These are phyloP conservation scores for Deuterostichococcus epilithicus DNA, from an alignment of 139 green algal genomes.

Conservation along the genomic window DNA sequence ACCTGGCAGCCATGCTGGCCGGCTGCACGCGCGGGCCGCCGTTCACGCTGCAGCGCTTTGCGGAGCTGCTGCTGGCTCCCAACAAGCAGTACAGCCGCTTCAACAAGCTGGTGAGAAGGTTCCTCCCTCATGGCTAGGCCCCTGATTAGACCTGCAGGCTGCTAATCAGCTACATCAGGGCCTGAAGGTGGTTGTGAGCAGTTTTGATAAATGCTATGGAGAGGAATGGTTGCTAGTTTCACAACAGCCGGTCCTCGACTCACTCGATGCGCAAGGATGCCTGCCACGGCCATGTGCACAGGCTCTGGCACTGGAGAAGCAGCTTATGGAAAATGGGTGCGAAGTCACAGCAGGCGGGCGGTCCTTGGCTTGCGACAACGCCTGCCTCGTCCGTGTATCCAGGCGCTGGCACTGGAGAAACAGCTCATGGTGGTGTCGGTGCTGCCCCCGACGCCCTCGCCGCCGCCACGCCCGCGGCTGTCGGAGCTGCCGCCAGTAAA, in stretches of 20 bases:
- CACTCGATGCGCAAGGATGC: no score
- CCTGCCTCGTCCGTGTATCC: no score
- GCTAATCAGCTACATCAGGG: no score
- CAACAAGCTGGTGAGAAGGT: conserved; percentile 50
- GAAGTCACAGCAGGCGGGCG: no score
- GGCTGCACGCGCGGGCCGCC: conserved; percentile 37
- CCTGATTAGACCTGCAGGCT: no score
- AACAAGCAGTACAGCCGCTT: conserved; percentile 62
- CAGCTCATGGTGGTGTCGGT: conserved; percentile 53
- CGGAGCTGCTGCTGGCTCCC: conserved; percentile 70
- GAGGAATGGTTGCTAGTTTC: conserved; percentile 1
- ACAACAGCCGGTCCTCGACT: no score
- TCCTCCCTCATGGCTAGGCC: no score
- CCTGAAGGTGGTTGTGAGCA: neutral
- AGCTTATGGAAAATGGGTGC: conserved; percentile 55
- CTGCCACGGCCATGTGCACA: no score
- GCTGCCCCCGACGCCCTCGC: conserved; percentile 9
- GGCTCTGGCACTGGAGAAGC: conserved; percentile 42
- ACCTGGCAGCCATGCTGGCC: conserved; percentile 38
- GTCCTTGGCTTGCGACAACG: no score
- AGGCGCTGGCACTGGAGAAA: conserved; percentile 50
- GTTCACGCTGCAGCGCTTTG: conserved; percentile 74
- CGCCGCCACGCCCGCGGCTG: conserved; percentile 19
- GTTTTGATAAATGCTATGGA: neutral
- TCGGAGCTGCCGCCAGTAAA: conserved; percentile 36